Evolutionary conservation across 176 grass and related monocot species (phyloP).

Genomic region (Bromus sterilis): DNA sequence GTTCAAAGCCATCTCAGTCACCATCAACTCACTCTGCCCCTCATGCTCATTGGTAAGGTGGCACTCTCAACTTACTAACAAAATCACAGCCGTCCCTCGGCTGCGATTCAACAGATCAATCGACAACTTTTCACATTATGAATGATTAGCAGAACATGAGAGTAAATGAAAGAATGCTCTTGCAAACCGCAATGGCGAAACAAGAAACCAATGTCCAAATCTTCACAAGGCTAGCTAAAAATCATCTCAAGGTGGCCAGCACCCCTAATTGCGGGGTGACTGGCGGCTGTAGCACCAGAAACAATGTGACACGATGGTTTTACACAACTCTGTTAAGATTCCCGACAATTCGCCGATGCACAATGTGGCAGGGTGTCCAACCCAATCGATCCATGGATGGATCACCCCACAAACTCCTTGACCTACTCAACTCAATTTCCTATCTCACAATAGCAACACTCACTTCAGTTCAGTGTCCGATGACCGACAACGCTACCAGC

Average conservation of each 20-base stretch:
- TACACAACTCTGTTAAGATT: slow-evolving; percentile 28
- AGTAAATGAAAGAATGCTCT: not conserved
- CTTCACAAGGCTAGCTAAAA: slow-evolving; percentile 9
- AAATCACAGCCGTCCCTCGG: not conserved
- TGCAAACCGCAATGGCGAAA: not conserved
- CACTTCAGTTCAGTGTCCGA: slow-evolving; percentile 19
- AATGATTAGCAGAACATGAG: not conserved
- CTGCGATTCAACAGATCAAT: not conserved
- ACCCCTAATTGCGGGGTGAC: slow-evolving; percentile 6
- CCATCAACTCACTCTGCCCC: not conserved
- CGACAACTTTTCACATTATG: not conserved
- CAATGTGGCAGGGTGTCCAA: slow-evolving; percentile 11
- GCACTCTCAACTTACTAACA: not conserved
- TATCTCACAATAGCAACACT: slow-evolving; percentile 16
- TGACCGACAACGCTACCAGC: slow-evolving; percentile 4
- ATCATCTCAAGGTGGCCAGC: not conserved
- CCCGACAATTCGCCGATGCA: slow-evolving; percentile 5
- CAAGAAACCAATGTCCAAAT: slow-evolving; percentile 6
- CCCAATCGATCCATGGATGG: slow-evolving; percentile 10
- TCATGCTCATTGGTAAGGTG: not conserved
- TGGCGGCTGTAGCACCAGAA: not conserved
- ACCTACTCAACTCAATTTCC: slow-evolving; percentile 29
- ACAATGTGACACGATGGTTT: not conserved
- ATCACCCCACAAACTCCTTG: slow-evolving; percentile 4
- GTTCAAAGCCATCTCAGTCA: not conserved